Evolutionary conservation across 2,329 filamentous ascomycete genomes (phyloP).

Genomic region (Exserohilum turcica): DNA sequence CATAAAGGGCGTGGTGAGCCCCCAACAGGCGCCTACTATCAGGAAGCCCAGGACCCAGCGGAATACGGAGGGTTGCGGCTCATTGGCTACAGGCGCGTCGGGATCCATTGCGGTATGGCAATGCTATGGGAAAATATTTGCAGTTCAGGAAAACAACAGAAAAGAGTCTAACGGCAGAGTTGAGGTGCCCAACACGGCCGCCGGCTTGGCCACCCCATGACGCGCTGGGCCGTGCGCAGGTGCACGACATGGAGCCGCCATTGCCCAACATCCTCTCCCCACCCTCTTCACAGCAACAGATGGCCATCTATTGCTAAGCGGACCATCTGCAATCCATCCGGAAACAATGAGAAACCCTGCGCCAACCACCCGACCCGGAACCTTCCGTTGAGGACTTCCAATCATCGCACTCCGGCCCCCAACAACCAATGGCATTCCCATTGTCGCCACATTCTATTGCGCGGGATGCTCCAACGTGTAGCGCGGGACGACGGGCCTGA

Average conservation of each 20-base stretch:
- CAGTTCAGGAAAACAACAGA: background rate
- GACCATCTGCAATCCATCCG: background rate
- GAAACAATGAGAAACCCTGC: background rate
- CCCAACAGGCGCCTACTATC: constrained; percentile 90
- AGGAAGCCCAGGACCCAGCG: constrained; percentile 90
- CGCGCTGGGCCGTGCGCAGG: constrained; percentile 11
- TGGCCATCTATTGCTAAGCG: background rate
- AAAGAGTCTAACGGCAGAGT: background rate
- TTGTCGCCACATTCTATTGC: background rate
- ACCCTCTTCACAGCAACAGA: background rate
- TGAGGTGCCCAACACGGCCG: background rate
- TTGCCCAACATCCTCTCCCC: background rate
- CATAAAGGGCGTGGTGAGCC: constrained; percentile 88
- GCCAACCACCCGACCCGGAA: background rate
- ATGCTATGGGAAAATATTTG: background rate
- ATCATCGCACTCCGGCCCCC: background rate
- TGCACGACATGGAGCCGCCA: constrained; percentile 4
- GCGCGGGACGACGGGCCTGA: background rate
- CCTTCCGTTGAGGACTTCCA: background rate
- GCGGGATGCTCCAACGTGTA: background rate
- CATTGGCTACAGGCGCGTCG: constrained; percentile 31
- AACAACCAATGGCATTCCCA: background rate
- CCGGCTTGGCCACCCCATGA: background rate
- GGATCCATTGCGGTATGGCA: constrained; percentile 34
- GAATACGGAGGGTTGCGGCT: constrained; percentile 57